These are phyloP conservation scores for Phytopythium sindhum DNA, from an alignment of 352 stramenopile species.

Conservation along the genomic window DNA sequence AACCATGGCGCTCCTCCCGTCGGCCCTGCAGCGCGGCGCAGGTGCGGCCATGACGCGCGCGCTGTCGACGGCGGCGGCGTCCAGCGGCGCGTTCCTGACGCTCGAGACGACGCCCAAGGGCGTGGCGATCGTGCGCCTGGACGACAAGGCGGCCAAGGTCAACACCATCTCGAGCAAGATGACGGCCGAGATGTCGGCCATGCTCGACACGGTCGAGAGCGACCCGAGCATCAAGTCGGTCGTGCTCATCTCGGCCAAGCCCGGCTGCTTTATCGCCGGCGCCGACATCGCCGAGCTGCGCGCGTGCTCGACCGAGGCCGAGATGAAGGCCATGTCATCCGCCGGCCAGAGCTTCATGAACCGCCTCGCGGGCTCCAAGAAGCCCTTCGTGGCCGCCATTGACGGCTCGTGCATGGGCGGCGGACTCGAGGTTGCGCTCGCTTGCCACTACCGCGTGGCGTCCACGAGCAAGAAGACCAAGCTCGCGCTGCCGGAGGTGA, in stretches of 20 bases:
- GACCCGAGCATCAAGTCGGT: slow-evolving; percentile 94
- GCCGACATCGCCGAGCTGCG: slow-evolving; percentile 97
- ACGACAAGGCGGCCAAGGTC: slow-evolving; percentile 89
- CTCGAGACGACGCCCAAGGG: slow-evolving; percentile 85
- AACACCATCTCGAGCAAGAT: slow-evolving; percentile 94
- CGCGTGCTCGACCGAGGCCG: slow-evolving; percentile 80
- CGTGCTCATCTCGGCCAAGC: slow-evolving; percentile 97
- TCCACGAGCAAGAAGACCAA: slow-evolving; percentile 95
- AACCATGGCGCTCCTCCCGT: not conserved
- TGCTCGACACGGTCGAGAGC: slow-evolving; percentile 88
- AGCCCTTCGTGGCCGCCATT: slow-evolving; percentile 96
- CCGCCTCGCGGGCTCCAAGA: slow-evolving; percentile 89
- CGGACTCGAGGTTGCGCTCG: slow-evolving; percentile 96
- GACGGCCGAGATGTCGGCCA: slow-evolving; percentile 79
- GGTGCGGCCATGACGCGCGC: slow-evolving; percentile 10
- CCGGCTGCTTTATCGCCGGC: slow-evolving; percentile 97
- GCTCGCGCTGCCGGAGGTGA: slow-evolving; percentile 95
- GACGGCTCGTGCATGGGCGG: slow-evolving; percentile 96
- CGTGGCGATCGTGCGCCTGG: slow-evolving; percentile 91
- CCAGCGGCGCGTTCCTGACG: slow-evolving; percentile 78
- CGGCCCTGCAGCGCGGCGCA: slow-evolving; percentile 8
- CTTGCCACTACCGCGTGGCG: slow-evolving; percentile 97
- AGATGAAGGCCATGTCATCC: slow-evolving; percentile 91
- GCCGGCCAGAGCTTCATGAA: slow-evolving; percentile 94
- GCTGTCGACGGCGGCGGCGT: slow-evolving; percentile 23